Percentiles rank a stretch among this genome's conserved stretches.
Conservation (phyloP, 306 rosid species). For the Canavalia ensiformis region DNA sequence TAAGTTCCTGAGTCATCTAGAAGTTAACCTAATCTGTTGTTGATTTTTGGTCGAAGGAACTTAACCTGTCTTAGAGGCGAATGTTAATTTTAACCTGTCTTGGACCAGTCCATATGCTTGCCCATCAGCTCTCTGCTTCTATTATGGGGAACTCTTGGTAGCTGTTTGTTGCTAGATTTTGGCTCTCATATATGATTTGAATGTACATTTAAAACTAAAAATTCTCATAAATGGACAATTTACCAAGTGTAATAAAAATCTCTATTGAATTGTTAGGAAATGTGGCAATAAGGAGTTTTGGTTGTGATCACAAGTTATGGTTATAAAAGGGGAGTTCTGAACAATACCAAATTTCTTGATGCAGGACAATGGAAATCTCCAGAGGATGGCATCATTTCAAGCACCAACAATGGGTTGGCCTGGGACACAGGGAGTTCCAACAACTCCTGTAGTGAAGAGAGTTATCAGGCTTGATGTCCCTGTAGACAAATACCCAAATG, state of each 20-base stretch:
- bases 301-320: constrained; percentile 34
- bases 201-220: constrained; percentile 20
- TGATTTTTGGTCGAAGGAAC: too few relatives aligned
- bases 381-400: constrained; percentile 69
- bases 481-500: constrained; percentile 87
- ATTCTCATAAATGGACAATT: constrained; percentile 6
- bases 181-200: constrained; percentile 10
- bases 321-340: constrained; percentile 37
- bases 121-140: not conserved
- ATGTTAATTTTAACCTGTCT: not conserved
- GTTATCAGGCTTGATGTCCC: constrained; percentile 92
- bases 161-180: constrained; percentile 24
- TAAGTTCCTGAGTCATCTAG: not conserved
- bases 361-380: constrained; percentile 77
- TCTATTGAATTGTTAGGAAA: constrained; percentile 27
- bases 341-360: constrained; percentile 29
- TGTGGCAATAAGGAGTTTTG: constrained; percentile 35
- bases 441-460: constrained; percentile 80
- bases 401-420: constrained; percentile 78
- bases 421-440: constrained; percentile 75
- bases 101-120: not conserved
- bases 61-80: not conserved
- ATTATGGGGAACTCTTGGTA: constrained; percentile 2
- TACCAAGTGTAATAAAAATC: not conserved
- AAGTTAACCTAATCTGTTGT: not conserved